These are phyloP conservation scores for Cordyceps pruinosa DNA, from an alignment of 2,329 filamentous ascomycete genomes.

Conservation along the genomic window DNA sequence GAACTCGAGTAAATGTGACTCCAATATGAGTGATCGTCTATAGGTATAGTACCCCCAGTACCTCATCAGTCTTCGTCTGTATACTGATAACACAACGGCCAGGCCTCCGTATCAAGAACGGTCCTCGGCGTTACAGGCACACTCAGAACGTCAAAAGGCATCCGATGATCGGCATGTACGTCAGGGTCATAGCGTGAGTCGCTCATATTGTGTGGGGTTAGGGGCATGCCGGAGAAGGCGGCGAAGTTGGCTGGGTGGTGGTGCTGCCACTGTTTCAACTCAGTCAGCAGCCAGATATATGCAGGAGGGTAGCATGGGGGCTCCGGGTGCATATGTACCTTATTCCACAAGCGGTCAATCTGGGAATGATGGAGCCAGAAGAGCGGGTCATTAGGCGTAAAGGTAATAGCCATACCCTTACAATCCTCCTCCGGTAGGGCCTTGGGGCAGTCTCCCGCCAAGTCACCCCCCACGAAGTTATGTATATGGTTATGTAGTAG, in stretches of 20 bases:
- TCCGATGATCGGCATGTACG: background rate
- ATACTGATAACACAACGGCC: conserved; percentile 4
- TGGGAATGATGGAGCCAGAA: conserved; percentile 3
- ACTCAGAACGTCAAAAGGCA: background rate
- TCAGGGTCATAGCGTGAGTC: background rate
- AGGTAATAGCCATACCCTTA: background rate
- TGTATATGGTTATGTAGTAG: background rate
- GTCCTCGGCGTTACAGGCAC: background rate
- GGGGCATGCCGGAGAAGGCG: conserved; percentile 1
- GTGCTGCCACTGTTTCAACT: background rate
- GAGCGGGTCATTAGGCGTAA: conserved; percentile 1
- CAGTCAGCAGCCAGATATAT: background rate
- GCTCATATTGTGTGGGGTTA: background rate
- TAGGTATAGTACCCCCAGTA: background rate
- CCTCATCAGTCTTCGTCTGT: background rate
- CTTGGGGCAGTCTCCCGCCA: background rate
- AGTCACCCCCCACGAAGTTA: background rate
- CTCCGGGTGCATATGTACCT: background rate
- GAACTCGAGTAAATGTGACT: too few relatives aligned
- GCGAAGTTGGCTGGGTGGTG: background rate
- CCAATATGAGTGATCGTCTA: too few relatives aligned
- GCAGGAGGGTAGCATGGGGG: too few relatives aligned
- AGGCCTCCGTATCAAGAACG: background rate
- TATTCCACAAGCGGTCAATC: background rate
- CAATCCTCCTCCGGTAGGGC: background rate